Evolutionary conservation across 192 early-diverging fungal species (phyloP).

Genomic region (Coemansia sp.): DNA sequence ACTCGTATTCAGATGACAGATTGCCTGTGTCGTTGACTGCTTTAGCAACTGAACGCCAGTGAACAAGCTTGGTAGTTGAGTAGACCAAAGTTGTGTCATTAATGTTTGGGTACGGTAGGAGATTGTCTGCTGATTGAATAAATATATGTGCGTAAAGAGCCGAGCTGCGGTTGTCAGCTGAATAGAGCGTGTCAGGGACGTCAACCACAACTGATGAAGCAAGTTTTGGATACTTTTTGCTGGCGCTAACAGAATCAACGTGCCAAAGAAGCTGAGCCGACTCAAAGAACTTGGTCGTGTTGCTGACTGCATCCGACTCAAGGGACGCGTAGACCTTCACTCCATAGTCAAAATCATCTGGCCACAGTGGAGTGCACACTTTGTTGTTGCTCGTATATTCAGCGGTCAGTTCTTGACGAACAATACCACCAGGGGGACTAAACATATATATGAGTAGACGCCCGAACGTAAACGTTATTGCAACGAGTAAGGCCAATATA

Average conservation of each 20-base stretch:
- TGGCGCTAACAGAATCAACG: background rate
- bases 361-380: background rate
- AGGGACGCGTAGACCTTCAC: conserved; percentile 15
- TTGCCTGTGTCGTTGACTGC: background rate
- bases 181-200: background rate
- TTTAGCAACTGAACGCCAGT: conserved; percentile 1
- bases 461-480: background rate
- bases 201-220: background rate
- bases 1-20: background rate
- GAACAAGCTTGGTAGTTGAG: background rate
- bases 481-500: background rate
- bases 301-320: background rate
- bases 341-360: conserved; percentile 7
- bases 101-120: conserved; percentile 8
- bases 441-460: background rate
- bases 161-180: background rate
- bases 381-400: background rate
- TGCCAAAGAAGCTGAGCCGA: conserved; percentile 18
- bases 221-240: conserved; percentile 3
- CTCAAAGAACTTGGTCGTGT: conserved; percentile 1
- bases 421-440: background rate
- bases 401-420: background rate
- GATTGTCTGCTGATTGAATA: conserved; percentile 9
- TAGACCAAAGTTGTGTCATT: conserved; percentile 2
- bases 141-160: conserved; percentile 9